Base-by-base conservation (phyloP, 768 basidiomycete species). In the Dictyophora rubrovolvata region DNA sequence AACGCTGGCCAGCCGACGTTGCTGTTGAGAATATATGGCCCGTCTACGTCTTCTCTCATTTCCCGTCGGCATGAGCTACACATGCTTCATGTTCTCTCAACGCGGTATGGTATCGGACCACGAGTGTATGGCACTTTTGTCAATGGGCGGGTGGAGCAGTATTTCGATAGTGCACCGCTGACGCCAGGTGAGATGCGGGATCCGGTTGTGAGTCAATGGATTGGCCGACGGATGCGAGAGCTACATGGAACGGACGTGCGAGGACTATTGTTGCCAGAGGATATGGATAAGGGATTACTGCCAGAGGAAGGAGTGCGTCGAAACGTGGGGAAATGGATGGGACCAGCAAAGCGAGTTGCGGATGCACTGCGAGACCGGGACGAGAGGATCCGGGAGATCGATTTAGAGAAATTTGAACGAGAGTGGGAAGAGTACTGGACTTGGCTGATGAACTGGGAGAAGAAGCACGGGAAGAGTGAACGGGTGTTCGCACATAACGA, bases 111-210 rank as follows among this genome's bases (percentile, higher is more conserved):
- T 64, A 88, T 99, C 53, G 95, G 93, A 12, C 93, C 96, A 23
- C 81, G 84, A 63, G 83, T 99, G 22, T 92, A 89, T 68, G 96
- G 96, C 49, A 97, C 94, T 1, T 98, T 98, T 71, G 80, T 83
- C 63, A 99, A 98, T 69, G 96, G 96, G 36, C 85, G 96, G 21
- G 75, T 98, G 49, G 96, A 98, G 73, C 87, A 99, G 71, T 96
- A 90, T 72, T 97, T 97, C 69, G 83, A 93, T 61, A 92, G 92
- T 16, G 78, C 83, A 35, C 86, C 93, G 1, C 75, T 98, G 50
- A 85, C 83, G 0, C 77, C 89, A 12, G 70, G 78, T 47, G 91
- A 96, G 67, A 76, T 99, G 62, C 81, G 91, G 52, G 82, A 92
- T 64, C 81, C 83, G 16, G 70, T 74, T 61, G 82, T 86, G 57